Evolutionary conservation across 495 filamentous ascomycete species (phyloP).

Genomic region (Neurospora sp.): DNA sequence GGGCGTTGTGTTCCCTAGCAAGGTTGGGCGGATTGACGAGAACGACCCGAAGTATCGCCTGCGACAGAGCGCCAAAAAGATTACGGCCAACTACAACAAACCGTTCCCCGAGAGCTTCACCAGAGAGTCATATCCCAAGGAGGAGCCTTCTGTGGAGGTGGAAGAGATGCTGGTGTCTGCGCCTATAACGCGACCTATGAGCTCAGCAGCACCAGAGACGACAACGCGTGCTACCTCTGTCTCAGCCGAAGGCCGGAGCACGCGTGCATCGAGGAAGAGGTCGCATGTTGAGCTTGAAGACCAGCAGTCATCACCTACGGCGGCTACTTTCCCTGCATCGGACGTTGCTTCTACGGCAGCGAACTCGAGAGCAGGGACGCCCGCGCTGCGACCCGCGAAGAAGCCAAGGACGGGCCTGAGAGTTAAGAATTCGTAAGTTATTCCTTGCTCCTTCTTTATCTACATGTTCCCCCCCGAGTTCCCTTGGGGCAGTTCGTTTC

Average conservation of each 20-base stretch:
- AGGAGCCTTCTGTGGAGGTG: background rate
- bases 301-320: slow-evolving; percentile 31
- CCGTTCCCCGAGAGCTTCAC: slow-evolving; percentile 7
- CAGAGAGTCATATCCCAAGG: background rate
- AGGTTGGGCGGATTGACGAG: slow-evolving; percentile 21
- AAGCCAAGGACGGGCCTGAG: slow-evolving; percentile 46
- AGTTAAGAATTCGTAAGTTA: slow-evolving; percentile 62
- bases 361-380: slow-evolving; percentile 48
- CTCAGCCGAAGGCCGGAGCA: slow-evolving; percentile 21
- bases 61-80: slow-evolving; percentile 14
- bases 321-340: slow-evolving; percentile 27
- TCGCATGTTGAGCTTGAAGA: slow-evolving; percentile 37
- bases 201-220: background rate
- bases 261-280: slow-evolving; percentile 32
- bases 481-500: background rate
- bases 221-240: slow-evolving; percentile 13
- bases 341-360: slow-evolving; percentile 33
- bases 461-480: background rate
- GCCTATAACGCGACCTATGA: background rate
- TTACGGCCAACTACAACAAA: slow-evolving; percentile 9
- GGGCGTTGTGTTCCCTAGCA: slow-evolving; percentile 19
- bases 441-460: background rate
- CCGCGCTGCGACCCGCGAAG: slow-evolving; percentile 43
- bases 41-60: slow-evolving; percentile 17
- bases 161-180: background rate